phyloP scores from a whole-genome alignment of 2,329 filamentous ascomycete genomes.

The Colletotrichum graminicola region DNA sequence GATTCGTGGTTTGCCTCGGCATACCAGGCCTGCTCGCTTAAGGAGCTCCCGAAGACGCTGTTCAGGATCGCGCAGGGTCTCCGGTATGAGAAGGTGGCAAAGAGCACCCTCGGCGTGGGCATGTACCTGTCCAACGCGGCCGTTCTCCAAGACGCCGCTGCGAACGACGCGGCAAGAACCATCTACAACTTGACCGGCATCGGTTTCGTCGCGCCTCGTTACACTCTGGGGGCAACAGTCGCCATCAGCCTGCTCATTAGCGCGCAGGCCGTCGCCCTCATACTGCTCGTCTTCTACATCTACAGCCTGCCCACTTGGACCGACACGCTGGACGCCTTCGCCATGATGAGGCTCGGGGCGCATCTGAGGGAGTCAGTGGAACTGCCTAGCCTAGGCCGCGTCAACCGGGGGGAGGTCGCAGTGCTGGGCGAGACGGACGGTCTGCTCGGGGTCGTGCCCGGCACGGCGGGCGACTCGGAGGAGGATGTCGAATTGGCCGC shows the following conservation, averaged over 20 bases:
- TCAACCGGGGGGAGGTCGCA: slow-evolving; percentile 1
- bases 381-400: slow-evolving; percentile 14
- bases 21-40: slow-evolving; percentile 32
- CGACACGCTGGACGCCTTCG: slow-evolving; percentile 35
- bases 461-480: not conserved
- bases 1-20: slow-evolving; percentile 36
- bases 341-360: slow-evolving; percentile 37
- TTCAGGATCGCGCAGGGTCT: slow-evolving; percentile 37
- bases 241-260: slow-evolving; percentile 33
- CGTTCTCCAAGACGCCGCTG: slow-evolving; percentile 30
- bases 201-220: slow-evolving; percentile 21
- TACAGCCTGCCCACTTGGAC: slow-evolving; percentile 41
- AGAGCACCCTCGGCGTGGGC: slow-evolving; percentile 38
- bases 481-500: slow-evolving; percentile 33
- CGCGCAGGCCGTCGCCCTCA: slow-evolving; percentile 30
- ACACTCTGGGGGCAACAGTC: slow-evolving; percentile 15
- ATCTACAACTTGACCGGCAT: slow-evolving; percentile 36
- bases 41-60: slow-evolving; percentile 25
- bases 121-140: slow-evolving; percentile 40
- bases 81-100: slow-evolving; percentile 26
- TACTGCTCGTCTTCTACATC: slow-evolving; percentile 34
- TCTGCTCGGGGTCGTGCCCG: slow-evolving; percentile 20
- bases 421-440: slow-evolving; percentile 23
- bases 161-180: slow-evolving; percentile 36
- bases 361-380: slow-evolving; percentile 10